A percentile compares a stretch with the other conserved stretches of the same genome.
phyloP scores from a whole-genome alignment of 768 basidiomycete genomes.

The Lentinula guzmanii region DNA sequence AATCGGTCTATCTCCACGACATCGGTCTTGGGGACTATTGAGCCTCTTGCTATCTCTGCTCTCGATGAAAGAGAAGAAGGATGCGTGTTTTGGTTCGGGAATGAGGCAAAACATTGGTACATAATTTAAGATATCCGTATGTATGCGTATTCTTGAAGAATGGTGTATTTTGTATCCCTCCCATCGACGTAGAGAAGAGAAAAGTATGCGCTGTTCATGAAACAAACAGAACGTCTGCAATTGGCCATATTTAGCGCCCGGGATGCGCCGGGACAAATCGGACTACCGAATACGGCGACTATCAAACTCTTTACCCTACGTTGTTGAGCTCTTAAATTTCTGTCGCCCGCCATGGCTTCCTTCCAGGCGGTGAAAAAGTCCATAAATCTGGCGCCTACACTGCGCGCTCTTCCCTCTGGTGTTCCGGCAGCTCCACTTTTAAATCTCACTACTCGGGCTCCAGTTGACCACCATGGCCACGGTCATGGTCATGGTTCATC shows the following conservation, averaged over 20 bases:
- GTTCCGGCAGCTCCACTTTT: constrained; percentile 72
- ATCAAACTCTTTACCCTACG: neutral
- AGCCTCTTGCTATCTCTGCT: constrained; percentile 18
- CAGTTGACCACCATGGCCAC: constrained; percentile 52
- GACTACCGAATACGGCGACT: neutral
- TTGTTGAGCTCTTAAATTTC: neutral
- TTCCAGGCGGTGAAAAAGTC: constrained; percentile 77
- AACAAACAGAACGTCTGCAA: constrained; percentile 34
- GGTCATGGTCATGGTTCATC: constrained; percentile 48
- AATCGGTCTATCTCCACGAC: constrained; percentile 20
- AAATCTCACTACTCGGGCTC: constrained; percentile 65
- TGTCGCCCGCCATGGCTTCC: constrained; percentile 44
- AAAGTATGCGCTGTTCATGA: neutral
- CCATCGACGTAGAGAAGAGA: neutral
- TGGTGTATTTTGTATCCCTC: no score
- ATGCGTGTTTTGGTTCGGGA: constrained; percentile 51
- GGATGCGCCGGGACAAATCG: neutral
- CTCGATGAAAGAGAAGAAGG: constrained; percentile 50
- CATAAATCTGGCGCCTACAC: constrained; percentile 75
- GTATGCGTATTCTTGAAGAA: no score
- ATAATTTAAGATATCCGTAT: constrained; percentile 30
- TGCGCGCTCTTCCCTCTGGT: constrained; percentile 73
- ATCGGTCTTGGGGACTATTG: constrained; percentile 11
- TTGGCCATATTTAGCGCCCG: neutral
- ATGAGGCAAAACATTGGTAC: constrained; percentile 59